Evolutionary conservation across 2,329 filamentous ascomycete genomes (phyloP).

Genomic region (Fusarium proliferatum): DNA sequence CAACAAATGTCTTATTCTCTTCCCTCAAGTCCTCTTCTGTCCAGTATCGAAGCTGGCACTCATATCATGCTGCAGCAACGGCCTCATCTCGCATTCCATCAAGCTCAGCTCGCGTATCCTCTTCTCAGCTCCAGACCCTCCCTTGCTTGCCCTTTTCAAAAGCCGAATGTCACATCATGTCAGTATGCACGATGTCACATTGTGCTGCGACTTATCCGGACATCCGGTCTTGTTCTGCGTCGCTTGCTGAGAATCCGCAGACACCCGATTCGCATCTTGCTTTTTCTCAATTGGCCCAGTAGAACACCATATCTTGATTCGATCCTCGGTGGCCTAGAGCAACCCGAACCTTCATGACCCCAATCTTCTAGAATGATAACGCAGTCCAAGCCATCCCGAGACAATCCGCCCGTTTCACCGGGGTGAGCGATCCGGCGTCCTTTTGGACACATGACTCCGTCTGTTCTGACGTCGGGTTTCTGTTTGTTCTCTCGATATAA

Average conservation of each 20-base stretch:
- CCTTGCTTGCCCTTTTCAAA: background rate
- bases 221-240: slow-evolving; percentile 11
- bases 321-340: slow-evolving; percentile 4
- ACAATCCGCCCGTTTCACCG: background rate
- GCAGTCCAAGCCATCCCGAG: slow-evolving; percentile 1
- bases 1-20: background rate
- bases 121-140: slow-evolving; percentile 16
- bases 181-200: slow-evolving; percentile 30
- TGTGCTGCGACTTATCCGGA: slow-evolving; percentile 1
- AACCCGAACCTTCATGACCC: slow-evolving; percentile 4
- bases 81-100: background rate
- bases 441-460: background rate
- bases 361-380: slow-evolving; percentile 22
- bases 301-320: background rate
- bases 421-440: background rate
- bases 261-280: slow-evolving; percentile 3
- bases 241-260: background rate
- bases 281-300: background rate
- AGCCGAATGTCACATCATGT: slow-evolving; percentile 23
- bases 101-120: background rate
- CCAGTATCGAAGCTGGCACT: background rate
- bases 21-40: background rate
- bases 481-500: background rate
- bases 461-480: background rate
- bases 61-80: background rate